Evolutionary conservation across 257 asterid genomes (phyloP).

Genomic region (Scutellaria minor): DNA sequence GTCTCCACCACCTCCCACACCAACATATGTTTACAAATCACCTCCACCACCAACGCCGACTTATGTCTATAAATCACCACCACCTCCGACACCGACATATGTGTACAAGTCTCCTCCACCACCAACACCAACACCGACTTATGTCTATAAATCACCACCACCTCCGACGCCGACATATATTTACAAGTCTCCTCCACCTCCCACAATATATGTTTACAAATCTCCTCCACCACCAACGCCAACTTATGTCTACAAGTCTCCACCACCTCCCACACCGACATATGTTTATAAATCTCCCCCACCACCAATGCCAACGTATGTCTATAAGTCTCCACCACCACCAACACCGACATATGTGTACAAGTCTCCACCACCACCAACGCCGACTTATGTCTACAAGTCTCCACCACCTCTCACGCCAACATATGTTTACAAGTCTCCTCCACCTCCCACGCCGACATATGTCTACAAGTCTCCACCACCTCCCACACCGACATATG

Average conservation of each 20-base stretch:
- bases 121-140: slow-evolving; percentile 11
- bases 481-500: slow-evolving; percentile 37
- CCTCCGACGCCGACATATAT: slow-evolving; percentile 36
- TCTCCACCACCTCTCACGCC: slow-evolving; percentile 45
- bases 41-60: slow-evolving; percentile 38
- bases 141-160: slow-evolving; percentile 42
- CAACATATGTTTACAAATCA: slow-evolving; percentile 29
- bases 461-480: slow-evolving; percentile 32
- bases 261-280: slow-evolving; percentile 11
- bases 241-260: slow-evolving; percentile 32
- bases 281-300: slow-evolving; percentile 38
- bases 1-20: slow-evolving; percentile 31
- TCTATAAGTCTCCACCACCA: slow-evolving; percentile 43
- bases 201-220: slow-evolving; percentile 30
- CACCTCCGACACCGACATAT: slow-evolving; percentile 36
- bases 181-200: slow-evolving; percentile 49
- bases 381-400: slow-evolving; percentile 30
- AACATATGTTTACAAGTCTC: slow-evolving; percentile 38
- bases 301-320: slow-evolving; percentile 29
- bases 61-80: slow-evolving; percentile 41
- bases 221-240: slow-evolving; percentile 38
- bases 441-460: slow-evolving; percentile 24
- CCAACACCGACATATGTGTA: slow-evolving; percentile 25
- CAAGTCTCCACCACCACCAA: slow-evolving; percentile 39
- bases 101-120: slow-evolving; percentile 49